Evolutionary conservation across 495 filamentous ascomycete genomes (phyloP).

Genomic region (Neurospora tetrasperma): DNA sequence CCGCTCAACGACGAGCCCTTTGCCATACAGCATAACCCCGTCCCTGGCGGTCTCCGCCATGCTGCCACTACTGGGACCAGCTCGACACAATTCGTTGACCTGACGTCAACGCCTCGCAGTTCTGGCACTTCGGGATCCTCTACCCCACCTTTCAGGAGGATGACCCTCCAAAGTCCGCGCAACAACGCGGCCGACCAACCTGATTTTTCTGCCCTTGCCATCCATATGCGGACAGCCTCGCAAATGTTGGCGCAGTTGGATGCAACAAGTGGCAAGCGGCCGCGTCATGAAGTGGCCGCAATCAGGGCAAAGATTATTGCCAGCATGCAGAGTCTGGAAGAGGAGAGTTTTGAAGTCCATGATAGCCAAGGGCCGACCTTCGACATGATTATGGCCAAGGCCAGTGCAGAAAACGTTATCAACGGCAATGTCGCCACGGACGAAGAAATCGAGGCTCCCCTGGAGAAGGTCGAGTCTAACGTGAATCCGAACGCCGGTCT

Average conservation of each 20-base stretch:
- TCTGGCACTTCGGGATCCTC: conserved; percentile 50
- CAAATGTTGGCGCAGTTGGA: conserved; percentile 73
- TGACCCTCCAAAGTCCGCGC: conserved; percentile 36
- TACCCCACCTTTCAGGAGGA: conserved; percentile 41
- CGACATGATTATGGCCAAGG: conserved; percentile 59
- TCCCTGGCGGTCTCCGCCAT: conserved; percentile 26
- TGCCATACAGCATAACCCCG: conserved; percentile 12
- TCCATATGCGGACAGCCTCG: conserved; percentile 69
- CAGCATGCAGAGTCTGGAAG: conserved; percentile 74
- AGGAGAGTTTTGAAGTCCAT: conserved; percentile 60
- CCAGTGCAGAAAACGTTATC: conserved; percentile 27
- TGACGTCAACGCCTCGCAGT: conserved; percentile 45
- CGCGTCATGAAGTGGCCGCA: conserved; percentile 60
- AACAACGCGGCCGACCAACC: conserved; percentile 45
- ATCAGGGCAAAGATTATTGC: conserved; percentile 71
- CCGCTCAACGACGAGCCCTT: conserved; percentile 33
- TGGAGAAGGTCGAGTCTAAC: conserved; percentile 25
- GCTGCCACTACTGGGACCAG: conserved; percentile 40
- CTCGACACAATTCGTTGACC: conserved; percentile 21
- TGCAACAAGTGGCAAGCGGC: conserved; percentile 58
- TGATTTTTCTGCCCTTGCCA: conserved; percentile 64
- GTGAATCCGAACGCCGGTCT: conserved; percentile 56
- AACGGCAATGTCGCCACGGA: conserved; percentile 17
- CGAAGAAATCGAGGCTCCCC: conserved; percentile 31
- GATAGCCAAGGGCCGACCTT: conserved; percentile 54